These are phyloP conservation scores for Aurifilum marmelostoma DNA, from an alignment of 2,329 filamentous ascomycete genomes.

Conservation along the genomic window DNA sequence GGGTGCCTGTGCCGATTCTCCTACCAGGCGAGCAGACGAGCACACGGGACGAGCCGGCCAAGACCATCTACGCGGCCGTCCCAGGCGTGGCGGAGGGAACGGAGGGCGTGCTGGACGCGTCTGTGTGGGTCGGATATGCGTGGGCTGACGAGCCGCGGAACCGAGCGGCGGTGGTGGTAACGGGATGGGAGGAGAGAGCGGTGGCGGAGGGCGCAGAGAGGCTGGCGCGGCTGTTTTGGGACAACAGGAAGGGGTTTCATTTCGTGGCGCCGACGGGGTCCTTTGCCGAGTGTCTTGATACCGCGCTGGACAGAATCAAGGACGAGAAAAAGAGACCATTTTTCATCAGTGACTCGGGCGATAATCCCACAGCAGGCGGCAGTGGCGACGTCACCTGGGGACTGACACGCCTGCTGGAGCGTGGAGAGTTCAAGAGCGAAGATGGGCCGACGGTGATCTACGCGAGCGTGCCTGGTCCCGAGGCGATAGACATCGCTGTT, in stretches of 20 bases:
- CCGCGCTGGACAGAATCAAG: constrained; percentile 40
- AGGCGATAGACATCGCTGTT: constrained; percentile 46
- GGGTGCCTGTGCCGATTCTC: constrained; percentile 55
- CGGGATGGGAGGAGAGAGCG: constrained; percentile 50
- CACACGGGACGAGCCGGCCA: constrained; percentile 55
- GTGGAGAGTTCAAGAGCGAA: constrained; percentile 47
- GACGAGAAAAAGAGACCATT: constrained; percentile 46
- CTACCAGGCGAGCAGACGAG: constrained; percentile 59
- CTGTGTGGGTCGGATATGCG: constrained; percentile 59
- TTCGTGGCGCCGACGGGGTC: constrained; percentile 56
- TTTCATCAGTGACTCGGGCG: constrained; percentile 59
- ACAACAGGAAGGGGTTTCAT: constrained; percentile 48
- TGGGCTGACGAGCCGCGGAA: constrained; percentile 60
- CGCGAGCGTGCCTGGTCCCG: constrained; percentile 53
- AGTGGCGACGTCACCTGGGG: constrained; percentile 59
- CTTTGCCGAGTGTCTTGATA: constrained; percentile 50
- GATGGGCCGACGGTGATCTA: constrained; percentile 52
- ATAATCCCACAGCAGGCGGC: constrained; percentile 59
- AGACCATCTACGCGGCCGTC: constrained; percentile 53
- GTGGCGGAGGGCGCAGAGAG: constrained; percentile 47
- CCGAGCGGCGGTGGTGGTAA: constrained; percentile 52
- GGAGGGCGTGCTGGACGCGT: constrained; percentile 52
- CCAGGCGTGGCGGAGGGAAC: constrained; percentile 44
- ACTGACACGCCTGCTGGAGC: constrained; percentile 47
- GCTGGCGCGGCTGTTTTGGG: constrained; percentile 53